Evolutionary conservation across 1,284 basidiomycete genomes (phyloP).

Genomic region (Peniophora sp.): DNA sequence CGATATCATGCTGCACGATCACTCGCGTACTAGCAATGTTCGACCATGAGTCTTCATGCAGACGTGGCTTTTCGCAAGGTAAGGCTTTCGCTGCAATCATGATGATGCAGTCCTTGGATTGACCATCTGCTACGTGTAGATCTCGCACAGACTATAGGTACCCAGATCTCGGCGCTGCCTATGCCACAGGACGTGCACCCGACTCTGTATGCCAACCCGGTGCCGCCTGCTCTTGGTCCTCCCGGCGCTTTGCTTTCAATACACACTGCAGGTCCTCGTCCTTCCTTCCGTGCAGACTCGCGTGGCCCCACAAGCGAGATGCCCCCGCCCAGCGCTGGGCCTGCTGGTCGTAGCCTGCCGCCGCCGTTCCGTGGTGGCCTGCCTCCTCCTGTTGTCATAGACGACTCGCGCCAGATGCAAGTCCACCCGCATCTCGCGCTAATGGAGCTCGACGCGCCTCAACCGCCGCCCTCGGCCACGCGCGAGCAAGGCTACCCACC

Average conservation of each 20-base stretch:
- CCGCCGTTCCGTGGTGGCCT: slow-evolving; percentile 72
- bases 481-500: slow-evolving; percentile 31
- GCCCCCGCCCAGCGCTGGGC: slow-evolving; percentile 47
- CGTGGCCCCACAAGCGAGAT: slow-evolving; percentile 54
- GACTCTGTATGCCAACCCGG: slow-evolving; percentile 79
- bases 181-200: slow-evolving; percentile 93
- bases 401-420: slow-evolving; percentile 55
- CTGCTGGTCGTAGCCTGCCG: slow-evolving; percentile 41
- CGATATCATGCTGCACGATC: no score
- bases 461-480: slow-evolving; percentile 27
- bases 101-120: no score
- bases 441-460: slow-evolving; percentile 78
- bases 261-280: slow-evolving; percentile 36
- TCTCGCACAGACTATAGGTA: slow-evolving; percentile 77
- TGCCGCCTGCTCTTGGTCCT: slow-evolving; percentile 49
- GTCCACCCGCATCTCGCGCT: slow-evolving; percentile 70
- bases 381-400: slow-evolving; percentile 69
- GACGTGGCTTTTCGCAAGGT: no score
- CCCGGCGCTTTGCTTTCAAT: slow-evolving; percentile 59
- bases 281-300: slow-evolving; percentile 58
- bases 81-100: no score
- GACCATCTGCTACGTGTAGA: no score
- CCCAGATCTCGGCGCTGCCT: slow-evolving; percentile 74
- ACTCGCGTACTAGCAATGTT: no score
- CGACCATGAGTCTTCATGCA: no score